A percentile compares a stretch with the other conserved stretches of the same genome.
These are phyloP conservation scores for Aspergillus bridgeri DNA, from an alignment of 495 filamentous ascomycete genomes.

Conservation along the genomic window DNA sequence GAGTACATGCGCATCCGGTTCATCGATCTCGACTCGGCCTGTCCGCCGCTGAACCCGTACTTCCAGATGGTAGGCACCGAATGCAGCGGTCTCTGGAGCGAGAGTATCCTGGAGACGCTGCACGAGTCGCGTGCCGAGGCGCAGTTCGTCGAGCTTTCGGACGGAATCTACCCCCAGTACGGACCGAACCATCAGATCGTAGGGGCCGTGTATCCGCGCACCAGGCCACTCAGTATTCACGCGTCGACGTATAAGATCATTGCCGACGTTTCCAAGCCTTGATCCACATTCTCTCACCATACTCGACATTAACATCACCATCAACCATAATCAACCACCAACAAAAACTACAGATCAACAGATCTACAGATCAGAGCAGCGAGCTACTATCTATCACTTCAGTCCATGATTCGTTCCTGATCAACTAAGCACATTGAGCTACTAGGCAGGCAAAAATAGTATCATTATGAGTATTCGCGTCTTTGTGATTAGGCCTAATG, in stretches of 20 bases:
- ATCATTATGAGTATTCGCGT: too few species aligned
- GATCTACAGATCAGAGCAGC: too few species aligned
- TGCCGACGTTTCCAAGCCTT: conserved; percentile 31
- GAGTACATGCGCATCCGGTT: conserved; percentile 64
- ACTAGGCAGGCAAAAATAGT: too few species aligned
- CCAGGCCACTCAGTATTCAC: conserved; percentile 31
- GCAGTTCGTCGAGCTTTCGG: conserved; percentile 54
- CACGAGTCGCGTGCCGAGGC: conserved; percentile 50
- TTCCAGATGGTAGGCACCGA: conserved; percentile 56
- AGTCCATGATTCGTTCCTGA: too few species aligned
- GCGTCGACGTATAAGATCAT: conserved; percentile 32
- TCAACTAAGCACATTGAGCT: too few species aligned
- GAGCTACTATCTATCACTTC: too few species aligned
- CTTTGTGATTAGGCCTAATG: too few species aligned
- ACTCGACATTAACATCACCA: too few species aligned
- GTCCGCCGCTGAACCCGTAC: conserved; percentile 58
- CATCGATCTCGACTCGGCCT: conserved; percentile 61
- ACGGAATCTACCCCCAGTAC: conserved; percentile 45
- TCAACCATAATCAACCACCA: too few species aligned
- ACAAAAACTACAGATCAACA: too few species aligned
- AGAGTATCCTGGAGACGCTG: conserved; percentile 56
- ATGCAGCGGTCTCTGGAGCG: conserved; percentile 67
- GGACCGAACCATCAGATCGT: conserved; percentile 29
- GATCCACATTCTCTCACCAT: too few species aligned
- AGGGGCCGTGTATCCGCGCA: conserved; percentile 29